Base-by-base conservation (phyloP, 2,329 filamentous ascomycete species). In the Knoxdaviesia proteae region DNA sequence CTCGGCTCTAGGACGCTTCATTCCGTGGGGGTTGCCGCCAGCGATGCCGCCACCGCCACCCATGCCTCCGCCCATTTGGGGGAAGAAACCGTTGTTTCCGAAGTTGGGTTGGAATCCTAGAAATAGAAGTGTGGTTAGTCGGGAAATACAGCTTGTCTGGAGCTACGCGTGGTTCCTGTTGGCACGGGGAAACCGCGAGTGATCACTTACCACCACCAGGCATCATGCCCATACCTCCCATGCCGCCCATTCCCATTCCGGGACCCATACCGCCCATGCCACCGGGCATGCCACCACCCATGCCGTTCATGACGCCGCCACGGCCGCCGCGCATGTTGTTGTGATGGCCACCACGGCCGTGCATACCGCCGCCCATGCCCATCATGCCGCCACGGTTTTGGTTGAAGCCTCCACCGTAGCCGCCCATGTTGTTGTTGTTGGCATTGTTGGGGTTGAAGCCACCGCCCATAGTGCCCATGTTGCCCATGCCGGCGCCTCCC, bases 11-110 rank as follows among this genome's bases (percentile, higher is more conserved):
- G 80, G 78, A 49, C 83, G 69, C 62, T 90, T 90, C 4, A 77
- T 76, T 32, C 81, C 81, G 50, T 88, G 83, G 5, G 83, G 83
- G 53, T 88, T 88, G 66, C 81, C 82, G 59, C 74, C 75, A 44
- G 77, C 77, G 45, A 75, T 61, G 44, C 60, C 61, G 40, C 59
- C 63, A 36, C 60, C 60, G 40, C 58, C 59, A 37, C 56, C 58
- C 20, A 20, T 20, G 20, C 20, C 20, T 43, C 61, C 61, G 32
- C 58, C 57, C 50, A 66, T 61, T 45, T 56, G 61, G 40, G 66
- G 64, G 57, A 84, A 88, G 61, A 84, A 86, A 45, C 68, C 74
- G 35, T 77, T 73, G 38, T 76, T 73, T 54, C 80, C 82, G 60
- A 86, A 88, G 52, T 77, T 73, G 43, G 70, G 68, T 53, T 73